Conservation (phyloP, 768 basidiomycete genomes). For the Lentinula sp. region DNA sequence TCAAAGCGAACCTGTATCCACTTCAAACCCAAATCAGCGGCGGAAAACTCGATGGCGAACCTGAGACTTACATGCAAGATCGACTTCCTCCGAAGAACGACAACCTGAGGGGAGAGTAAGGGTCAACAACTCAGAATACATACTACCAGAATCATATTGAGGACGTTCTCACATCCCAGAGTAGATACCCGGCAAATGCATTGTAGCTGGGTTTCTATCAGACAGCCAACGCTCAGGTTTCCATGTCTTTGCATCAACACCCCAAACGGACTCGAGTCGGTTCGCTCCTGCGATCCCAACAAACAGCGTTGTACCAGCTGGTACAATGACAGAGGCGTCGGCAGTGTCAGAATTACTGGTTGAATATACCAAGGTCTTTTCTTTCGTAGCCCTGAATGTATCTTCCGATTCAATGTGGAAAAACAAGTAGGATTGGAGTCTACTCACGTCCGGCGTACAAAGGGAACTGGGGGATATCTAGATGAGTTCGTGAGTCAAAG, state of each 20-base stretch:
- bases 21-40: conserved; percentile 13
- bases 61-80: conserved; percentile 41
- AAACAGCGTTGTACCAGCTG: conserved; percentile 42
- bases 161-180: conserved; percentile 34
- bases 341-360: not conserved
- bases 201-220: conserved; percentile 7
- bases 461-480: conserved; percentile 41
- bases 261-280: conserved; percentile 45
- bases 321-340: conserved; percentile 26
- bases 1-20: conserved; percentile 49
- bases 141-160: not conserved
- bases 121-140: not conserved
- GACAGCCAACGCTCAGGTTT: conserved; percentile 47
- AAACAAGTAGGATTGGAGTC: not conserved
- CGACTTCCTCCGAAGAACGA: conserved; percentile 50
- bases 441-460: conserved; percentile 38
- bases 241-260: conserved; percentile 42
- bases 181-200: conserved; percentile 44
- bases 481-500: not conserved
- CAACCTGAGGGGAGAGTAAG: conserved; percentile 29
- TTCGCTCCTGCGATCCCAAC: conserved; percentile 43
- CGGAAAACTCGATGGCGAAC: not conserved
- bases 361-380: conserved; percentile 25
- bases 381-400: conserved; percentile 31
- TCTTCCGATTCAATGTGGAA: no score